Conservation (phyloP, 1,139 yeast species). For the Blastobotrys illinoisensis region DNA sequence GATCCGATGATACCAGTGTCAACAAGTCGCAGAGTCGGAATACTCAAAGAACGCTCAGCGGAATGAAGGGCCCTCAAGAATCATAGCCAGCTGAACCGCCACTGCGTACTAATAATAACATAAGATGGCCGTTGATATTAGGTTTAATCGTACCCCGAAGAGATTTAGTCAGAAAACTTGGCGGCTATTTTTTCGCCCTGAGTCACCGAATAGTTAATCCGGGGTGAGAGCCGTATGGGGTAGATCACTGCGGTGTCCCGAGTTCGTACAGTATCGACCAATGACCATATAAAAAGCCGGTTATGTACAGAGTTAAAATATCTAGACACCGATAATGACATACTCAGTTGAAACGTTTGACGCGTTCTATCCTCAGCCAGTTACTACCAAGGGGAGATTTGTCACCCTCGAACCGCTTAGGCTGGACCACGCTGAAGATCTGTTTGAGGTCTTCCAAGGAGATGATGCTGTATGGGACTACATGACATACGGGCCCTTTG, state of each 20-base stretch:
- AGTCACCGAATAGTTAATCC: background rate
- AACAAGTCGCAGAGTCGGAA: too few species aligned
- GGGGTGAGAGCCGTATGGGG: background rate
- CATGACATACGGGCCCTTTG: conserved; percentile 19
- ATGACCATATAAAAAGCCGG: background rate
- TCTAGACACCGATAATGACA: background rate
- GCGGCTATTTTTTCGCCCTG: background rate
- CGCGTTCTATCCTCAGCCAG: background rate
- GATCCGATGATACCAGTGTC: too few species aligned
- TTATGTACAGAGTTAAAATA: too few species aligned
- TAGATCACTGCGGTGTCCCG: background rate
- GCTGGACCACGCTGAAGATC: background rate
- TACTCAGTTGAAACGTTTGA: background rate
- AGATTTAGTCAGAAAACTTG: background rate
- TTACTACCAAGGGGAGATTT: background rate
- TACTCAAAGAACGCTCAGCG: too few species aligned
- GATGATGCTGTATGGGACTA: conserved; percentile 20
- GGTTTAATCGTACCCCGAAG: background rate
- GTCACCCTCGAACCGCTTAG: background rate
- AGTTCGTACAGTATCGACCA: background rate
- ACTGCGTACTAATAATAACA: too few species aligned
- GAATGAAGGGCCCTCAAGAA: too few species aligned
- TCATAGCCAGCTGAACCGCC: too few species aligned
- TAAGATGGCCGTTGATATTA: too few species aligned
- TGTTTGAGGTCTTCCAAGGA: background rate